A percentile compares a stretch with the other conserved stretches of the same genome.
These are phyloP conservation scores for Yamadazyma dushanensis DNA, from an alignment of 1,139 yeast genomes.

Conservation along the genomic window DNA sequence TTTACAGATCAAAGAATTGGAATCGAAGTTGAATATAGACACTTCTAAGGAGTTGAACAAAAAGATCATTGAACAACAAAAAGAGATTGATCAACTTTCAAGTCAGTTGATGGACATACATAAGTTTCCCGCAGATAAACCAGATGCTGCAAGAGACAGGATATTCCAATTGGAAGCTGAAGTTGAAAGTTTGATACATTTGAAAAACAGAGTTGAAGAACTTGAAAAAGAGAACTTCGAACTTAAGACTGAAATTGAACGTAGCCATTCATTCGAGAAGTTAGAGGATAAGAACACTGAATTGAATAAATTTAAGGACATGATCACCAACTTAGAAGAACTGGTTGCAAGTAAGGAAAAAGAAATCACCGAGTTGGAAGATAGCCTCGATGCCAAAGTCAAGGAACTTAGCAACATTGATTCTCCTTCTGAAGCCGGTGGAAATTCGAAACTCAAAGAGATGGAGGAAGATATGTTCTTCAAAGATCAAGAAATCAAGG, in stretches of 20 bases:
- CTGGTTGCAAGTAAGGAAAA: slow-evolving; percentile 16
- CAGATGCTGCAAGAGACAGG: slow-evolving; percentile 5
- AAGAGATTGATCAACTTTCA: slow-evolving; percentile 13
- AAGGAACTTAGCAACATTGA: slow-evolving; percentile 7
- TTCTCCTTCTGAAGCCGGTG: background rate
- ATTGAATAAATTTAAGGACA: slow-evolving; percentile 14
- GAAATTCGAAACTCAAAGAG: slow-evolving; percentile 7
- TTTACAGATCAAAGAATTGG: slow-evolving; percentile 18
- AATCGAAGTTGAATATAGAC: slow-evolving; percentile 15
- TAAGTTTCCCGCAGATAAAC: slow-evolving; percentile 12
- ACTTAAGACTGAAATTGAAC: slow-evolving; percentile 15
- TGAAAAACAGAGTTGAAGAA: slow-evolving; percentile 4
- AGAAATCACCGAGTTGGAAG: slow-evolving; percentile 13
- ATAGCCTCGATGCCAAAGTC: slow-evolving; percentile 8
- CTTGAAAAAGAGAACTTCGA: slow-evolving; percentile 13
- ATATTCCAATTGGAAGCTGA: slow-evolving; percentile 10
- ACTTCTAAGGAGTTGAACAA: slow-evolving; percentile 11
- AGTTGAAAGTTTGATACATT: slow-evolving; percentile 7
- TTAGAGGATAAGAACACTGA: slow-evolving; percentile 17
- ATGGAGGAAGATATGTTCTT: slow-evolving; percentile 15
- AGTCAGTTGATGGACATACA: slow-evolving; percentile 14
- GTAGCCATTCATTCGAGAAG: slow-evolving; percentile 15
- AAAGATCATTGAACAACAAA: slow-evolving; percentile 10
- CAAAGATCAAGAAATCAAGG: slow-evolving; percentile 18
- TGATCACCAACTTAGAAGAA: slow-evolving; percentile 25